Conservation (phyloP, 768 basidiomycete species). For the Daedaleopsis sinensis region DNA sequence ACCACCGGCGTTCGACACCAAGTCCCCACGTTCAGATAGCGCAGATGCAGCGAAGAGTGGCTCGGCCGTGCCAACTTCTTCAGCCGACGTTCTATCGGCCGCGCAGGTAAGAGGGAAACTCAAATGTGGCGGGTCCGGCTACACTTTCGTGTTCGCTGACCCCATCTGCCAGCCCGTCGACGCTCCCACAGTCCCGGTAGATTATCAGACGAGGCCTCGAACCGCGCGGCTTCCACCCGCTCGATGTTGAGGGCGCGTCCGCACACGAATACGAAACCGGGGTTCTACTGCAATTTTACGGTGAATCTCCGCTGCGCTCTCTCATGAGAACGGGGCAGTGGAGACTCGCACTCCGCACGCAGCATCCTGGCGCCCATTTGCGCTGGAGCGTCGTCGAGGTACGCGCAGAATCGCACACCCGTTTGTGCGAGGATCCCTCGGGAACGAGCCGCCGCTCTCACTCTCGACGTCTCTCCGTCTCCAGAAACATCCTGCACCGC, state of each 20-base stretch:
- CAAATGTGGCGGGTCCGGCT: conserved; percentile 1
- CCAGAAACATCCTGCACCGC: conserved; percentile 11
- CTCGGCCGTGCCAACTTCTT: neutral
- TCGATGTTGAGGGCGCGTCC: neutral
- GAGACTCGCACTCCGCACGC: conserved; percentile 11
- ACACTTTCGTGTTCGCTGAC: conserved; percentile 2
- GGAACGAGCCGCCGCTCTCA: conserved; percentile 3
- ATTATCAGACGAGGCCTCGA: conserved; percentile 10
- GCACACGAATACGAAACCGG: neutral
- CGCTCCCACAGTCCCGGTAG: conserved; percentile 1
- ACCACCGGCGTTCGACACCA: conserved; percentile 6
- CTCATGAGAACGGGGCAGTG: conserved; percentile 16
- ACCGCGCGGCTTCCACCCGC: neutral
- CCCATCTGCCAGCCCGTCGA: neutral
- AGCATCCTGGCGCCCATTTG: conserved; percentile 14
- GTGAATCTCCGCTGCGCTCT: conserved; percentile 13
- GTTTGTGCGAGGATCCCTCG: conserved; percentile 20
- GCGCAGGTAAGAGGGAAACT: neutral
- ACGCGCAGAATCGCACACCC: conserved; percentile 9
- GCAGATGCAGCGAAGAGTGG: conserved; percentile 6
- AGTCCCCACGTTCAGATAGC: conserved; percentile 8
- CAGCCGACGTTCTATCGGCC: conserved; percentile 8
- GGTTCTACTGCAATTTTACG: conserved; percentile 10
- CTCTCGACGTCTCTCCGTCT: neutral
- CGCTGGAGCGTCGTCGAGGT: conserved; percentile 8